Percentiles rank a stretch among this genome's conserved stretches.
Conservation (phyloP, 306 rosid genomes). For the Vigna mungo region DNA sequence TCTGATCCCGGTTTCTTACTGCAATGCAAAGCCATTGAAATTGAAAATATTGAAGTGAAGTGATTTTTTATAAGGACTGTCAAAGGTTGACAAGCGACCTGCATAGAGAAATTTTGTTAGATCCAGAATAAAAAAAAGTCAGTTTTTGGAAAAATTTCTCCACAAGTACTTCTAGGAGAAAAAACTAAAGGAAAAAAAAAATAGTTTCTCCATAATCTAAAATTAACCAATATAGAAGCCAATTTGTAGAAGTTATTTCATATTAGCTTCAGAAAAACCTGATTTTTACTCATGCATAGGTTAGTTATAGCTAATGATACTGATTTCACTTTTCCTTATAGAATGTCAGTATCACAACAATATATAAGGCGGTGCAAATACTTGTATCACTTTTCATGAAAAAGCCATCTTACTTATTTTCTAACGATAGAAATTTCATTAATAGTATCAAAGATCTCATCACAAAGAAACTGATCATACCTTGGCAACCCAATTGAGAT, state of each 20-base stretch:
- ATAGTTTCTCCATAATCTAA: no score
- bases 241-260: no score
- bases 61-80: constrained; percentile 67
- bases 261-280: no score
- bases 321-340: no score
- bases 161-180: no score
- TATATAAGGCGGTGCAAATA: constrained; percentile 19
- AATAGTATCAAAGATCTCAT: constrained; percentile 16
- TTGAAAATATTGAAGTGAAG: constrained; percentile 77
- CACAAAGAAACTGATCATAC: constrained; percentile 49
- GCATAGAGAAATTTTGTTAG: constrained; percentile 47
- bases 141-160: no score
- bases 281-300: no score
- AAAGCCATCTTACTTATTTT: neutral
- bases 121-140: constrained; percentile 1
- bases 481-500: constrained; percentile 80
- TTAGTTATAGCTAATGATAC: no score
- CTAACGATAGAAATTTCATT: constrained; percentile 36
- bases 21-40: constrained; percentile 83
- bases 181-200: no score
- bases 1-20: constrained; percentile 70
- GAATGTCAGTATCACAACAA: neutral
- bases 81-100: constrained; percentile 81
- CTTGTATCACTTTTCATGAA: constrained; percentile 24
- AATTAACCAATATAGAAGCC: no score